Evolutionary conservation across 805 yeast genomes (phyloP).

Genomic region (Candida incommunis): DNA sequence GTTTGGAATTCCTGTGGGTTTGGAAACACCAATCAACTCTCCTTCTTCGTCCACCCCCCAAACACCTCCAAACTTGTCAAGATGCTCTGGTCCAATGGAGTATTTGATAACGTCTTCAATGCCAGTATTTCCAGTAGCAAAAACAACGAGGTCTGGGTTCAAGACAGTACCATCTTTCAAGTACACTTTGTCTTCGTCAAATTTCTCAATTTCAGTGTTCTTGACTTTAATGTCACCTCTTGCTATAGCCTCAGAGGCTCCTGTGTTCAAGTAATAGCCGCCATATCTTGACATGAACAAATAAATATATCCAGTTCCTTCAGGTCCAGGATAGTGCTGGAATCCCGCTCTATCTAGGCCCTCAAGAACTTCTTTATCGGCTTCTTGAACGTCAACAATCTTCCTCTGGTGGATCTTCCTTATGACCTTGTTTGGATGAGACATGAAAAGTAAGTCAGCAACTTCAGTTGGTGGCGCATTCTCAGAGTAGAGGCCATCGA

Average conservation of each 20-base stretch:
- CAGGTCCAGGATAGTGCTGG: slow-evolving; percentile 29
- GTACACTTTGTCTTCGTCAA: slow-evolving; percentile 26
- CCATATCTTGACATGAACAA: slow-evolving; percentile 29
- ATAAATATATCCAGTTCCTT: slow-evolving; percentile 30
- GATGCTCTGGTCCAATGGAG: slow-evolving; percentile 25
- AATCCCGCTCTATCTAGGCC: slow-evolving; percentile 26
- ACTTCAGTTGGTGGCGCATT: slow-evolving; percentile 25
- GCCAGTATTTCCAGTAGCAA: slow-evolving; percentile 33
- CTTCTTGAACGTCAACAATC: slow-evolving; percentile 14
- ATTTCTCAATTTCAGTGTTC: slow-evolving; percentile 24
- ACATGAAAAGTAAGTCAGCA: slow-evolving; percentile 26
- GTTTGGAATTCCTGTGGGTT: slow-evolving; percentile 28
- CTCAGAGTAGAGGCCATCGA: slow-evolving; percentile 23
- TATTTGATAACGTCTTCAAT: slow-evolving; percentile 28
- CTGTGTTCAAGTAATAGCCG: slow-evolving; percentile 34
- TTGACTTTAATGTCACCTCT: slow-evolving; percentile 27
- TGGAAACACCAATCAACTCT: slow-evolving; percentile 26
- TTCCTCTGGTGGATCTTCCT: slow-evolving; percentile 25
- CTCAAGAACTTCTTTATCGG: slow-evolving; percentile 21
- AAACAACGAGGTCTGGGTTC: slow-evolving; percentile 26
- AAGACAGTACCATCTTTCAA: slow-evolving; percentile 26
- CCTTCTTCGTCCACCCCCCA: slow-evolving; percentile 34
- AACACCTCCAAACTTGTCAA: slow-evolving; percentile 21
- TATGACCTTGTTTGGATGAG: slow-evolving; percentile 23
- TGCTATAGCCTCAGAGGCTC: slow-evolving; percentile 27